Percentiles rank a stretch among this genome's conserved stretches.
Conservation (phyloP, 2,329 filamentous ascomycete species). For the Calonectria leucothoes region DNA sequence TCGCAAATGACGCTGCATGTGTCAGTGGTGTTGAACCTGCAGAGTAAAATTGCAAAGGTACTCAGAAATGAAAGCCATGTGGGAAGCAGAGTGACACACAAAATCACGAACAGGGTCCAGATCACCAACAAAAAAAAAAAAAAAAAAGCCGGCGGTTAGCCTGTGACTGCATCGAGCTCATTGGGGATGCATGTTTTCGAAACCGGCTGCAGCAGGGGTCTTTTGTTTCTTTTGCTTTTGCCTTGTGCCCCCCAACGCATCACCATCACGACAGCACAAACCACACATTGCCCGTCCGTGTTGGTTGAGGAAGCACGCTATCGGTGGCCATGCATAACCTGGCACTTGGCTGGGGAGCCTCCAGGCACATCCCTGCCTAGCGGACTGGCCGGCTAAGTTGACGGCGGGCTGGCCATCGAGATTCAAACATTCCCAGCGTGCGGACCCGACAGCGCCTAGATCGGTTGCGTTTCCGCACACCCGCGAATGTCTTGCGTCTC, state of each 20-base stretch:
- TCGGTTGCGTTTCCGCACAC: conserved; percentile 20
- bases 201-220: conserved; percentile 5
- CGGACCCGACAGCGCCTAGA: conserved; percentile 18
- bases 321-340: conserved; percentile 5
- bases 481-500: conserved; percentile 23
- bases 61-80: conserved; percentile 5
- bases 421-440: conserved; percentile 21
- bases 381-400: background rate
- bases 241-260: conserved; percentile 3
- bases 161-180: background rate
- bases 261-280: conserved; percentile 1
- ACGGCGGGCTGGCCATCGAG: conserved; percentile 14
- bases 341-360: conserved; percentile 1
- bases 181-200: background rate
- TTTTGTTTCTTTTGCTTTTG: conserved; percentile 15
- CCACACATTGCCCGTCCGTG: background rate
- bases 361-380: conserved; percentile 16
- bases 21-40: background rate
- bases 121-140: background rate
- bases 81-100: background rate
- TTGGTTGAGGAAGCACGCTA: conserved; percentile 9
- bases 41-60: background rate
- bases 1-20: background rate
- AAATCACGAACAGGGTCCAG: background rate
- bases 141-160: background rate